Evolutionary conservation across 306 rosid genomes (phyloP).

Genomic region (Vigna mungo): DNA sequence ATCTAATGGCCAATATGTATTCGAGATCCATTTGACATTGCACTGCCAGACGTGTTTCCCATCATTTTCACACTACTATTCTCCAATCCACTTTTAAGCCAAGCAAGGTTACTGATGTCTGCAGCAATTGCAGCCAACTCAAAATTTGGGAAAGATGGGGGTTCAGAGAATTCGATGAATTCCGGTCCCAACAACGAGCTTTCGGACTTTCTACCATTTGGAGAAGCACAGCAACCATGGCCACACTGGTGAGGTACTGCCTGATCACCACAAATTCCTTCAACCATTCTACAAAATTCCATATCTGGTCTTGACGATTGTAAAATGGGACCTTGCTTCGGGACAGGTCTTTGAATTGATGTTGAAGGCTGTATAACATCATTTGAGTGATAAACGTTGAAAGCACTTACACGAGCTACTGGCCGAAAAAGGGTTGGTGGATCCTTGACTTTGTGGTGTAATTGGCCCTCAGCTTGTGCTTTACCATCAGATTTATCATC

Average conservation of each 20-base stretch:
- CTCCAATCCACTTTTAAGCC: constrained; percentile 98
- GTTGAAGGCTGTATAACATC: constrained; percentile 58
- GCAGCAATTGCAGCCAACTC: constrained; percentile 95
- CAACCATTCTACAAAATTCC: constrained; percentile 65
- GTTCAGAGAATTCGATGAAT: constrained; percentile 78
- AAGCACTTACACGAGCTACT: constrained; percentile 84
- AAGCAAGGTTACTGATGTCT: constrained; percentile 89
- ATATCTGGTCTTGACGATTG: constrained; percentile 64
- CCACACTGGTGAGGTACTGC: constrained; percentile 78
- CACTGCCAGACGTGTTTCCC: constrained; percentile 66
- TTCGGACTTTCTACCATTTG: constrained; percentile 43
- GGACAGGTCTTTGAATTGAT: constrained; percentile 59
- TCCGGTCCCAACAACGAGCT: constrained; percentile 89
- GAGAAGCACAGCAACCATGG: constrained; percentile 70
- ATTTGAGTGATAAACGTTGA: constrained; percentile 63
- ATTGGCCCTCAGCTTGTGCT: constrained; percentile 53
- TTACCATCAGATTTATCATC: constrained; percentile 62
- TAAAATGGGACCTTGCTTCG: constrained; percentile 69
- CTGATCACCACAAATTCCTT: constrained; percentile 57
- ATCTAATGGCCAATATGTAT: constrained; percentile 57
- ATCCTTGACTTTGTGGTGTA: constrained; percentile 58
- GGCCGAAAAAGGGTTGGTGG: constrained; percentile 77
- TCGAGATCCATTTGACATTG: constrained; percentile 54
- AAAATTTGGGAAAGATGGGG: constrained; percentile 75
- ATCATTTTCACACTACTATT: constrained; percentile 70